A percentile compares a stretch with the other conserved stretches of the same genome.
phyloP scores from a whole-genome alignment of 202 grass and related monocot genomes.

The Panicum virgatum region DNA sequence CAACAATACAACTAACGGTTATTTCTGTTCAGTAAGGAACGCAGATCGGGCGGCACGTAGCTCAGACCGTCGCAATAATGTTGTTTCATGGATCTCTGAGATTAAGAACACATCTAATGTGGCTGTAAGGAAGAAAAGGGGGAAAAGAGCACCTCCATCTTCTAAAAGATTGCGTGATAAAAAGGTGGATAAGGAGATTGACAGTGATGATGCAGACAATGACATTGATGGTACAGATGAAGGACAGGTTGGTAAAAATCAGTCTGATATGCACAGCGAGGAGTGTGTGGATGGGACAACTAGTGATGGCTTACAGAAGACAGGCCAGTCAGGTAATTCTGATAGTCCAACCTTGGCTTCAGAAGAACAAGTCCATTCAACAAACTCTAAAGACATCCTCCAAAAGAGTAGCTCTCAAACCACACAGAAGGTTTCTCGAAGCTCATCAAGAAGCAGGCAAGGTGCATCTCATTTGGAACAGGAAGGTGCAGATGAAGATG shows the following conservation, averaged over 20 bases:
- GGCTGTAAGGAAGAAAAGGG: conserved; percentile 50
- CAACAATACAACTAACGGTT: not conserved
- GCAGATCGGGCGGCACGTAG: conserved; percentile 29
- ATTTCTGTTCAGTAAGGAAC: conserved; percentile 46
- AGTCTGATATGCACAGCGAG: conserved; percentile 16
- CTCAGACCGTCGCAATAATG: conserved; percentile 34
- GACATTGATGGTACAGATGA: conserved; percentile 34
- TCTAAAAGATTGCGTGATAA: conserved; percentile 27
- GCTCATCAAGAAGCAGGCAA: conserved; percentile 14
- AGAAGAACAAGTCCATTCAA: conserved; percentile 22
- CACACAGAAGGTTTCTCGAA: conserved; percentile 8
- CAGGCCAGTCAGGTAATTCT: conserved; percentile 9
- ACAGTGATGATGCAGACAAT: conserved; percentile 36
- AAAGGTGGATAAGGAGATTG: conserved; percentile 38
- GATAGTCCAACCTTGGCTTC: conserved; percentile 12
- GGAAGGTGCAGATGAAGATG: conserved; percentile 27
- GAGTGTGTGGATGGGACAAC: conserved; percentile 8
- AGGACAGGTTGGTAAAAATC: conserved; percentile 9
- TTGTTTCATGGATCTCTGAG: conserved; percentile 44
- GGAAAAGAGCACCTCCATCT: conserved; percentile 40
- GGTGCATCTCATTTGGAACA: conserved; percentile 12
- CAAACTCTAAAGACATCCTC: conserved; percentile 26
- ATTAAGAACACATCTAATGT: conserved; percentile 21
- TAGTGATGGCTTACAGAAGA: conserved; percentile 30
- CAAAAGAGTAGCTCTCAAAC: conserved; percentile 14